Evolutionary conservation across 2,329 filamentous ascomycete genomes (phyloP).

Genomic region (Exserohilum rostratum): DNA sequence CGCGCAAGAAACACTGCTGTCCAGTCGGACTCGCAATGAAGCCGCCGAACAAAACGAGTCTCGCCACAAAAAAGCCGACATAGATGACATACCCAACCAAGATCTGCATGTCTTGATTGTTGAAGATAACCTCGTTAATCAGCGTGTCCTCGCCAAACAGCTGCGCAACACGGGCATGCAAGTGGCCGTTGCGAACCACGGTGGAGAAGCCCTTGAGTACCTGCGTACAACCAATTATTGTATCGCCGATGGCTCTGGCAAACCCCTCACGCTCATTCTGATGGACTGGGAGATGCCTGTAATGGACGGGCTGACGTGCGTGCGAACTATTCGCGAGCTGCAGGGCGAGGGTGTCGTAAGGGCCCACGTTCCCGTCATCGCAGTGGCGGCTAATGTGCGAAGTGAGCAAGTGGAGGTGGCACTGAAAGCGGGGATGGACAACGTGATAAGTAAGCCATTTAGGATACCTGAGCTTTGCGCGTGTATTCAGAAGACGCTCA

Average conservation of each 20-base stretch:
- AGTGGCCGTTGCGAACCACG: conserved; percentile 49
- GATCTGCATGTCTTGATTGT: conserved; percentile 39
- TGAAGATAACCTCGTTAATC: conserved; percentile 51
- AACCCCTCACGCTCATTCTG: conserved; percentile 31
- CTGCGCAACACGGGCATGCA: conserved; percentile 45
- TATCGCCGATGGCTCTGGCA: conserved; percentile 12
- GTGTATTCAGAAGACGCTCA: conserved; percentile 27
- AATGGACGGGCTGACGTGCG: conserved; percentile 40
- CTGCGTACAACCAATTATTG: conserved; percentile 36
- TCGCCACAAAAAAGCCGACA: neutral
- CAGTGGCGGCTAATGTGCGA: conserved; percentile 45
- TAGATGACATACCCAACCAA: conserved; percentile 5
- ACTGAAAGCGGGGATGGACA: conserved; percentile 42
- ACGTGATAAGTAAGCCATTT: conserved; percentile 79
- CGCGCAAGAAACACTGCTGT: conserved; percentile 13
- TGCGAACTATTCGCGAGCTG: conserved; percentile 33
- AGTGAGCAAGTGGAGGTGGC: conserved; percentile 39
- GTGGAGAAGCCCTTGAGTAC: conserved; percentile 47
- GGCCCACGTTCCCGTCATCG: conserved; percentile 39
- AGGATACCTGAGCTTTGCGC: conserved; percentile 34
- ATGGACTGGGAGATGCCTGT: conserved; percentile 46
- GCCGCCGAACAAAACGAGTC: neutral
- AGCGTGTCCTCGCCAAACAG: conserved; percentile 50
- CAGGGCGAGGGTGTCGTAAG: conserved; percentile 27
- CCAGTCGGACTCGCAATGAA: conserved; percentile 14